These are phyloP conservation scores for Dryadomyces quercus-mongolicae DNA, from an alignment of 2,329 filamentous ascomycete genomes.

Conservation along the genomic window DNA sequence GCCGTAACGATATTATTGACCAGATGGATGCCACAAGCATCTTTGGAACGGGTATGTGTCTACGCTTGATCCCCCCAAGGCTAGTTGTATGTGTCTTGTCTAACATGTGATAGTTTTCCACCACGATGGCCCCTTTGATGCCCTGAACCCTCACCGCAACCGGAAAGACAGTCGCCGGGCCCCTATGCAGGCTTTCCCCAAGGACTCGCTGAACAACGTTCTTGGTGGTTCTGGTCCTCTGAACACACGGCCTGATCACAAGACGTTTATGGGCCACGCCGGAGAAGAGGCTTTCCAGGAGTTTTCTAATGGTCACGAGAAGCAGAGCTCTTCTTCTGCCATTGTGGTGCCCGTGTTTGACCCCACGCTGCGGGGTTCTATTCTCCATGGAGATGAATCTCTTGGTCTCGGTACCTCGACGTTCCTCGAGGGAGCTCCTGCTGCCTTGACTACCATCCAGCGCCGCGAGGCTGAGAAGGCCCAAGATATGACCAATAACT, in stretches of 20 bases:
- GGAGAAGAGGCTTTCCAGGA: slow-evolving; percentile 81
- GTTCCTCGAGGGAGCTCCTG: slow-evolving; percentile 88
- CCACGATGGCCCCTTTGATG: slow-evolving; percentile 94
- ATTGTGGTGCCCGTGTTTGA: slow-evolving; percentile 44
- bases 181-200: slow-evolving; percentile 93
- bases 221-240: slow-evolving; percentile 79
- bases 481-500: slow-evolving; percentile 39
- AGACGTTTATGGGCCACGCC: slow-evolving; percentile 70
- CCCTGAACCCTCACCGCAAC: slow-evolving; percentile 89
- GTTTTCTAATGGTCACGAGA: slow-evolving; percentile 30
- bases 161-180: slow-evolving; percentile 69
- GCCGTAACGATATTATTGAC: slow-evolving; percentile 78
- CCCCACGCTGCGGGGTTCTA: slow-evolving; percentile 51
- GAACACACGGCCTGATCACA: slow-evolving; percentile 70
- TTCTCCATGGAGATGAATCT: slow-evolving; percentile 73
- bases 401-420: slow-evolving; percentile 86
- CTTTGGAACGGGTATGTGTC: slow-evolving; percentile 68
- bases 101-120: slow-evolving; percentile 61
- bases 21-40: slow-evolving; percentile 94
- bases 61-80: neutral
- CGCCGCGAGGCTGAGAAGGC: slow-evolving; percentile 59
- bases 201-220: slow-evolving; percentile 83
- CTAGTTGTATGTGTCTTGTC: neutral
- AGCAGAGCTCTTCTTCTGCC: slow-evolving; percentile 20
- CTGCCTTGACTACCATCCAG: slow-evolving; percentile 66